A percentile compares a stretch with the other conserved stretches of the same genome.
Evolutionary conservation across 2,329 filamentous ascomycete species (phyloP).

Genomic region (Sphaerulina vaccinii): DNA sequence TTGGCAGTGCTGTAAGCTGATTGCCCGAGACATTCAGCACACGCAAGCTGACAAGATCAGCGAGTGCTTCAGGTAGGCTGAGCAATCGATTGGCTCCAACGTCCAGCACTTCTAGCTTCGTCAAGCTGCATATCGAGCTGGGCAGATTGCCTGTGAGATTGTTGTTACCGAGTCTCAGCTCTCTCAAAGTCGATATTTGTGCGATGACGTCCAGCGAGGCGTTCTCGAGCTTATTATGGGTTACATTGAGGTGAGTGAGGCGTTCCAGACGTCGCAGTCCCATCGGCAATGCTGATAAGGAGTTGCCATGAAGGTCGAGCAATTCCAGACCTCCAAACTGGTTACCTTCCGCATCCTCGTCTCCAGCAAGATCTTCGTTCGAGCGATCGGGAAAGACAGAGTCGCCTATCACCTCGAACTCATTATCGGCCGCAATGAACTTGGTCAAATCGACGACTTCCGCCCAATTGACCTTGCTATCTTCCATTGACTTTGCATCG

Average conservation of each 20-base stretch:
- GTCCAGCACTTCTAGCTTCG: slow-evolving; percentile 75
- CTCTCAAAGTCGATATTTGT: slow-evolving; percentile 69
- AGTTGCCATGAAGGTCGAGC: slow-evolving; percentile 83
- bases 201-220: slow-evolving; percentile 69
- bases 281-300: slow-evolving; percentile 67
- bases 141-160: slow-evolving; percentile 67
- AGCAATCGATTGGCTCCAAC: slow-evolving; percentile 77
- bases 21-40: slow-evolving; percentile 81
- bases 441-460: slow-evolving; percentile 85
- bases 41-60: slow-evolving; percentile 67
- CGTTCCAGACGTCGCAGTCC: slow-evolving; percentile 71
- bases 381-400: slow-evolving; percentile 72
- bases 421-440: slow-evolving; percentile 86
- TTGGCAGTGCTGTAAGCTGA: slow-evolving; percentile 67
- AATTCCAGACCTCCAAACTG: slow-evolving; percentile 81
- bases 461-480: slow-evolving; percentile 72
- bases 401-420: slow-evolving; percentile 72
- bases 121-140: slow-evolving; percentile 61
- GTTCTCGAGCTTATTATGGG: slow-evolving; percentile 74
- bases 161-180: slow-evolving; percentile 81
- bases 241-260: slow-evolving; percentile 77
- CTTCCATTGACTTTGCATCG: slow-evolving; percentile 67
- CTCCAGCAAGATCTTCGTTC: slow-evolving; percentile 55
- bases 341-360: slow-evolving; percentile 66
- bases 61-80: slow-evolving; percentile 65